Evolutionary conservation across 352 stramenopile genomes (phyloP), one percentile per base, ranked within the genome.

Genomic region (Pythium periplocum): DNA sequence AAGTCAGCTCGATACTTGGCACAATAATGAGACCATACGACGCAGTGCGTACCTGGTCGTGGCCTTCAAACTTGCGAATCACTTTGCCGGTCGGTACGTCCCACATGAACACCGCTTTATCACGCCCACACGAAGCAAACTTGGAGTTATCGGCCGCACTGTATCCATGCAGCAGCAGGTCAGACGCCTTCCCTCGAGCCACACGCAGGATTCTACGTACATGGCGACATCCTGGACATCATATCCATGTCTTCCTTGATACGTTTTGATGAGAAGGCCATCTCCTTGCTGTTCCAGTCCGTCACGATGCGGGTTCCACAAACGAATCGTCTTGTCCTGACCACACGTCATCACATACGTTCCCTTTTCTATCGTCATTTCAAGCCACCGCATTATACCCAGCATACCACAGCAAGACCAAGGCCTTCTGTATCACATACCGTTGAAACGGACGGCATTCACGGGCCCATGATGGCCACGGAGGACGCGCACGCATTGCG

Each of bases 141-240:
- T 83, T 83, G 45, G 79, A 64, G 53, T 96, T 96, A 65, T 96
- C 87, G 10, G 86, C 59, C 33, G 83, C 71, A 41, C 82, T 93
- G 43, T 38, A 38, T 30, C 6, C 30, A 41, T 17, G 34, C 34
- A 43, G 12, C 34, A 65, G 6, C 6, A 49, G 48, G 30, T 40
- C 26, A 51, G 33, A 30, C 37, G 7, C 6, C 17, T 48, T 44
- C 11, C 30, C 39, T 4, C 37, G 33, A 26, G 17, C 17, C 40
- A 41, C 30, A 47, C 10, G 42, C 31, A 48, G 4, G 17, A 26
- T 26, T 26, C 17, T 26, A 26, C 79, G 51, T 75, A 90, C 76
- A 96, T 92, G 17, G 83, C 79, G n/a, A 96, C 82, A 42, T 96
- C 87, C 53, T 87, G 83, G 26, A 96, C 80, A 36, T 96, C 86